These are phyloP conservation scores for Rhizophlyctis rosea DNA, from an alignment of 192 early-diverging fungal species.

Conservation along the genomic window DNA sequence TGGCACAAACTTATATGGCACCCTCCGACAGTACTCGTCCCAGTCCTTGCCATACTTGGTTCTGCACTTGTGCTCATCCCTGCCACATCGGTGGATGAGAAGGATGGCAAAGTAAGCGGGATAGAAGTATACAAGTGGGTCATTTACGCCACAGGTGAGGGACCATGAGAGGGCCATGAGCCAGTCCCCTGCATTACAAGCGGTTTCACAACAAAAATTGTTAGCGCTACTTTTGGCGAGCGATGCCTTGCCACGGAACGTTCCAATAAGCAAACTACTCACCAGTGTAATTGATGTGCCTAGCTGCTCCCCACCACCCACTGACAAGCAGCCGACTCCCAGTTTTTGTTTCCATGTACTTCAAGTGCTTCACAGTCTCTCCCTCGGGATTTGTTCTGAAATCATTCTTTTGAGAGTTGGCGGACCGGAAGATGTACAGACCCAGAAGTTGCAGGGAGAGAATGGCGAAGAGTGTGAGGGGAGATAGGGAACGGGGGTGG, in stretches of 20 bases:
- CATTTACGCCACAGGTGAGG: conserved; percentile 76
- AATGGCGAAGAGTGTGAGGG: conserved; percentile 31
- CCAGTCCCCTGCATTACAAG: conserved; percentile 71
- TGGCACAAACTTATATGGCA: conserved; percentile 85
- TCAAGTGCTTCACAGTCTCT: conserved; percentile 55
- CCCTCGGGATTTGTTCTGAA: conserved; percentile 63
- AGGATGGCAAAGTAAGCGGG: conserved; percentile 87
- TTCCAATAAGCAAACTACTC: conserved; percentile 8
- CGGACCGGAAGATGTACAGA: conserved; percentile 81
- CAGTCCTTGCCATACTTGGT: conserved; percentile 94
- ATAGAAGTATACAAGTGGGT: conserved; percentile 91
- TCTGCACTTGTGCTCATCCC: conserved; percentile 88
- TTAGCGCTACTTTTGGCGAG: neutral
- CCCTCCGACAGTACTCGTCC: conserved; percentile 77
- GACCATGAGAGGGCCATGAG: conserved; percentile 88
- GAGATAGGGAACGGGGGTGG: conserved; percentile 55
- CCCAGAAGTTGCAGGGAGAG: conserved; percentile 61
- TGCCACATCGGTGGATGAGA: conserved; percentile 80
- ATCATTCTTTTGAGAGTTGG: conserved; percentile 88
- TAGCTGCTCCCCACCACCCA: conserved; percentile 94
- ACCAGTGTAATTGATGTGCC: conserved; percentile 93
- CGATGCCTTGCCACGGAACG: neutral
- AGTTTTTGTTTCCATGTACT: conserved; percentile 79
- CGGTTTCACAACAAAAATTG: neutral
- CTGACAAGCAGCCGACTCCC: conserved; percentile 77